phyloP scores from a whole-genome alignment of 2,329 filamentous ascomycete species.

The Venturia aucupariae region DNA sequence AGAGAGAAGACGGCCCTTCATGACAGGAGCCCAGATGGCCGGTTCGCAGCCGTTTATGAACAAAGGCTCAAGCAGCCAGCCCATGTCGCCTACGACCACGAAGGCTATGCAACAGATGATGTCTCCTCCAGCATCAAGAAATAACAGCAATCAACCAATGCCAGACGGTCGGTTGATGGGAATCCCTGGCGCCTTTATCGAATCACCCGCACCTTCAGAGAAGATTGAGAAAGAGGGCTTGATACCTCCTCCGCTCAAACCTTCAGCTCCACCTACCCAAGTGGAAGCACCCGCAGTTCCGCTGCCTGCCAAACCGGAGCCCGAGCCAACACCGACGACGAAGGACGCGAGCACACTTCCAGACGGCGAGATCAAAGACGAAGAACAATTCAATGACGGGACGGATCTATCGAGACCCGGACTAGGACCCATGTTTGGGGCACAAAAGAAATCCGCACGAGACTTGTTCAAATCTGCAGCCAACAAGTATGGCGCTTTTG shows the following conservation, averaged over 20 bases:
- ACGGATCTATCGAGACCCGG: conserved; percentile 58
- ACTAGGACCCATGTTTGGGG: conserved; percentile 71
- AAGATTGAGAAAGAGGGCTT: conserved; percentile 11
- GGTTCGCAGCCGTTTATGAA: not conserved
- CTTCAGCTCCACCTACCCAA: not conserved
- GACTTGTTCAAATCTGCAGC: conserved; percentile 74
- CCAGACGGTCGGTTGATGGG: conserved; percentile 7
- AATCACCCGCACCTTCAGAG: conserved; percentile 12
- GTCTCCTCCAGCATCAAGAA: not conserved
- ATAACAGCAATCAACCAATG: not conserved
- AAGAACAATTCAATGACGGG: conserved; percentile 35
- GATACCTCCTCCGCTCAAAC: conserved; percentile 11
- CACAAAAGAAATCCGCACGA: conserved; percentile 64
- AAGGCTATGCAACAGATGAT: conserved; percentile 1
- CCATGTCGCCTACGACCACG: not conserved
- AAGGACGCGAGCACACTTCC: not conserved
- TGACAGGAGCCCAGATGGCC: conserved; percentile 41
- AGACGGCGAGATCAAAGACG: not conserved
- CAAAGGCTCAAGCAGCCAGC: not conserved
- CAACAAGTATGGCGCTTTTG: conserved; percentile 63
- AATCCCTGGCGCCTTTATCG: conserved; percentile 13
- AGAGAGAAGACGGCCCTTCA: conserved; percentile 56
- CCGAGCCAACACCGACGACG: not conserved
- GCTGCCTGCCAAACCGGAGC: conserved; percentile 1
- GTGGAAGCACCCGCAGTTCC: not conserved